Conservation (phyloP, 2,329 filamentous ascomycete genomes). For the Claviceps purpurea region DNA sequence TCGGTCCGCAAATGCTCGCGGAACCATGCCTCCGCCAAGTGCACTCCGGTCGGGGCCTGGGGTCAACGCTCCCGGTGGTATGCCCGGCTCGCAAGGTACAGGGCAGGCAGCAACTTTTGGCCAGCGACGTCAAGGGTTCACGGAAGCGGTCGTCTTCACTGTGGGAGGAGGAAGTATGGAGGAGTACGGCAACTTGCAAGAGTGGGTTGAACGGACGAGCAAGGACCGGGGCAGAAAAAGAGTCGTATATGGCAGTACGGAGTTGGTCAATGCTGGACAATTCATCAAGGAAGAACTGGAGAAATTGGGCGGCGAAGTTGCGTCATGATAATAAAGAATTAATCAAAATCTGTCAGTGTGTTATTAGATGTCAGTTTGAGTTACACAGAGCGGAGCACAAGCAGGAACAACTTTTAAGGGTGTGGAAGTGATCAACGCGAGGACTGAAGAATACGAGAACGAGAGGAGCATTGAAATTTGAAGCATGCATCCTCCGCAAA, state of each 20-base stretch:
- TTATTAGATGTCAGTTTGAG: not conserved
- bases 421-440: not conserved
- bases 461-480: not conserved
- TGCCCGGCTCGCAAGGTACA: constrained; percentile 34
- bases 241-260: constrained; percentile 91
- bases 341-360: not conserved
- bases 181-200: constrained; percentile 92
- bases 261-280: constrained; percentile 55
- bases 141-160: constrained; percentile 84
- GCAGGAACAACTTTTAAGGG: not conserved
- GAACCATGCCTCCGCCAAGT: constrained; percentile 75
- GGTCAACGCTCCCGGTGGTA: constrained; percentile 31
- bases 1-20: constrained; percentile 79
- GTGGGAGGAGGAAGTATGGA: constrained; percentile 97
- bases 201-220: constrained; percentile 75
- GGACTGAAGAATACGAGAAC: no score
- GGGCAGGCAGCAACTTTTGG: constrained; percentile 79
- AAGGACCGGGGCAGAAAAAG: constrained; percentile 57
- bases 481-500: not conserved
- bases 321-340: constrained; percentile 14
- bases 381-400: not conserved
- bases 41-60: constrained; percentile 33
- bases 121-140: constrained; percentile 78
- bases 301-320: constrained; percentile 45
- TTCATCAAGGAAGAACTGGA: constrained; percentile 53